These are phyloP conservation scores for Helotiales sp. DNA, from an alignment of 2,329 filamentous ascomycete genomes.

Conservation along the genomic window DNA sequence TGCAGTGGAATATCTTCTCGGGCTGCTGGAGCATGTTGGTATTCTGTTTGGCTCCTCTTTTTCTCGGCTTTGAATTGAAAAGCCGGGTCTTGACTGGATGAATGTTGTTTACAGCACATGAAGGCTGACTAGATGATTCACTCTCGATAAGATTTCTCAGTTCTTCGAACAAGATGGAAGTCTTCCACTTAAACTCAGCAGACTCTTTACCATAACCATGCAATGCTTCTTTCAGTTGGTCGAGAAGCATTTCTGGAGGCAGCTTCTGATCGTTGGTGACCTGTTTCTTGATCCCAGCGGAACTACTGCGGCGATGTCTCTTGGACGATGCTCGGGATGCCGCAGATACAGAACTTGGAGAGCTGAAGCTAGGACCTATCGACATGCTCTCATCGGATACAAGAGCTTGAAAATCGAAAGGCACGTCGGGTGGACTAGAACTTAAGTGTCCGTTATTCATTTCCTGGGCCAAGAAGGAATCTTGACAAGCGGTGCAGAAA, in stretches of 20 bases:
- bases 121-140: not conserved
- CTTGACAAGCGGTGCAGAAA: not conserved
- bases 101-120: not conserved
- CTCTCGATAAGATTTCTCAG: not conserved
- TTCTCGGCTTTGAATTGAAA: not conserved
- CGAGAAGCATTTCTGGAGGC: not conserved
- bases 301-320: not conserved
- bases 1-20: not conserved
- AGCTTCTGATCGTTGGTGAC: not conserved
- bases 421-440: not conserved
- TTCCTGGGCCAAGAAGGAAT: not conserved
- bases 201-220: not conserved
- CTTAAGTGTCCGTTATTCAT: not conserved
- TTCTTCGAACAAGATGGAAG: not conserved
- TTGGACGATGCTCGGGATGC: not conserved
- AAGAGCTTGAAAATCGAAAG: not conserved
- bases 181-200: not conserved
- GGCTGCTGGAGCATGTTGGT: too few relatives aligned
- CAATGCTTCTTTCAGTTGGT: not conserved
- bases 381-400: not conserved
- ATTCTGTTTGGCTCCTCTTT: not conserved
- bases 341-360: not conserved
- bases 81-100: not conserved
- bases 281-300: not conserved
- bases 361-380: not conserved